Conservation (phyloP, 257 asterid species). For the Agastache rugosa region DNA sequence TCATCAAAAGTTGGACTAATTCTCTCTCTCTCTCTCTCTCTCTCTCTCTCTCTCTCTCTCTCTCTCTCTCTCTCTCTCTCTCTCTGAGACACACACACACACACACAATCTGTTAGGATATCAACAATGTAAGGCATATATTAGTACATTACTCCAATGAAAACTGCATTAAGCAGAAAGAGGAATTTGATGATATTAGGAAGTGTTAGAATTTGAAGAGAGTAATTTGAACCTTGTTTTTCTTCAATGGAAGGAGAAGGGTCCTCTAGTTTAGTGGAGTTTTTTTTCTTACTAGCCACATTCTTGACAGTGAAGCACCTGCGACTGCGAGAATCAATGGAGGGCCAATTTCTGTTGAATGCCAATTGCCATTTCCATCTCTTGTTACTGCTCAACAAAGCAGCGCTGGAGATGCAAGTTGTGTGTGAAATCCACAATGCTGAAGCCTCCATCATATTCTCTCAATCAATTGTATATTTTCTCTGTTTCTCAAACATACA, state of each 20-base stretch:
- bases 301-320: slow-evolving; percentile 46
- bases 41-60: not conserved
- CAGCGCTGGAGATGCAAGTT: slow-evolving; percentile 34
- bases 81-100: not conserved
- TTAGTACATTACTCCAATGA: not conserved
- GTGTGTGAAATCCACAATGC: slow-evolving; percentile 42
- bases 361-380: slow-evolving; percentile 48
- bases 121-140: not conserved
- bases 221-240: slow-evolving; percentile 34
- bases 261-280: slow-evolving; percentile 28
- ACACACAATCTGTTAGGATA: not conserved
- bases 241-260: slow-evolving; percentile 34
- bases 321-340: slow-evolving; percentile 36
- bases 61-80: not conserved
- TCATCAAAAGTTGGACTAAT: not conserved
- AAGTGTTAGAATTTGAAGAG: not conserved
- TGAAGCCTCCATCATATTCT: slow-evolving; percentile 44
- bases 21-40: not conserved
- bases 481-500: not conserved
- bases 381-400: slow-evolving; percentile 36
- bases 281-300: slow-evolving; percentile 55
- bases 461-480: not conserved
- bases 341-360: slow-evolving; percentile 29
- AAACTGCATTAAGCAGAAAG: not conserved
- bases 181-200: not conserved